Evolutionary conservation across 2,329 filamentous ascomycete genomes (phyloP).

Genomic region (Fusarium ramigenum): DNA sequence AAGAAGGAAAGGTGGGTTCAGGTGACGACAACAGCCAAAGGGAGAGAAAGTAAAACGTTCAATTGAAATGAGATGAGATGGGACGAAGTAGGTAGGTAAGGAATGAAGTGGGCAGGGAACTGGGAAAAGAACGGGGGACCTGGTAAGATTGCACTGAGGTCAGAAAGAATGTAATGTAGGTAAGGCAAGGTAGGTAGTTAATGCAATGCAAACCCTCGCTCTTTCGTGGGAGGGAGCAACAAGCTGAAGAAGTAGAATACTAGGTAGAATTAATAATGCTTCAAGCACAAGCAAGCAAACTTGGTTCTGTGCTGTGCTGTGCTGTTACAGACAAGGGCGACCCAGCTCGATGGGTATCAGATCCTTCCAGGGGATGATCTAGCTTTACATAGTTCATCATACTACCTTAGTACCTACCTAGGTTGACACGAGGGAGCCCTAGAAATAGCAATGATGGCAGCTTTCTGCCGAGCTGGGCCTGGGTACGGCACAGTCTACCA

Average conservation of each 20-base stretch:
- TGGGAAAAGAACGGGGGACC: slow-evolving; percentile 28
- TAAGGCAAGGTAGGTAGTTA: background rate
- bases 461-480: background rate
- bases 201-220: slow-evolving; percentile 9
- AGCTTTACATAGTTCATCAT: background rate
- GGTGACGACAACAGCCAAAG: slow-evolving; percentile 28
- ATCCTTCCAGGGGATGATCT: slow-evolving; percentile 8
- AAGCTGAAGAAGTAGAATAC: slow-evolving; percentile 10
- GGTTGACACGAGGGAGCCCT: background rate
- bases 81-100: slow-evolving; percentile 7
- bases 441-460: background rate
- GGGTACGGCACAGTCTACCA: background rate
- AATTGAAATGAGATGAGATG: slow-evolving; percentile 36
- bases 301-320: background rate
- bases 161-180: slow-evolving; percentile 28
- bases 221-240: slow-evolving; percentile 5
- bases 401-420: too few relatives aligned
- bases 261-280: background rate
- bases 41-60: slow-evolving; percentile 7
- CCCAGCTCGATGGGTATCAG: slow-evolving; percentile 32
- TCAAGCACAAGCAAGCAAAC: background rate
- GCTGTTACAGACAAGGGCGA: slow-evolving; percentile 23
- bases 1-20: slow-evolving; percentile 24
- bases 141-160: slow-evolving; percentile 30
- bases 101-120: slow-evolving; percentile 19